Base-by-base conservation (phyloP, 148 eudicot species). In the Chenopodium album region DNA sequence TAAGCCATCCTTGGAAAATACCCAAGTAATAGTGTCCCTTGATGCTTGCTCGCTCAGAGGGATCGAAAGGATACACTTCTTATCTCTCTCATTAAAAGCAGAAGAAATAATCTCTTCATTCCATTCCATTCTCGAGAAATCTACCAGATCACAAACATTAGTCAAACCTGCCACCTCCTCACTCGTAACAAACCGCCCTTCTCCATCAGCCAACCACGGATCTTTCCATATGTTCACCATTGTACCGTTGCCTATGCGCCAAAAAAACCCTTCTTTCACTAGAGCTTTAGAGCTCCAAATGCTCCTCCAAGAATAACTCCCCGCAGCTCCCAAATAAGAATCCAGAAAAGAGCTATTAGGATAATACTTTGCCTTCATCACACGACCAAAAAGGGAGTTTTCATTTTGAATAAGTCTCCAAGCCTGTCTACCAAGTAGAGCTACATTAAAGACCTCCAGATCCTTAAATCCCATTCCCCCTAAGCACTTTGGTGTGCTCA, bases 301-400 rank as follows among this genome's bases (percentile, higher is more conserved):
- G 0, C 66, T 20, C 2, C 66, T 4, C 66, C 66, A 63, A 63
- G 29, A 20, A 7, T 19, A 63, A 0, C 23, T 63, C 0, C 9
- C 6, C 0, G 0, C 9, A 0, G 2, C 0, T 0, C 29, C 66
- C 7, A 0, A 8, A 20, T 0, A 63, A 3, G 66, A 4, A 0
- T 20, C 26, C 0, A 63, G 9, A 1, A 63, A 20, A 6, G 20
- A n/a, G 4, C 66, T 7, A 5, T 63, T 4, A 0, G 7, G 7
- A 23, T 2, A 63, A 23, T 63, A 63, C 7, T 20, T 63, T 6
- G 9, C 66, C n/a, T 63, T 63, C 26, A n/a, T 63, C 0, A 22
- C 10, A 0, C 23, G 2, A 4, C 66, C 7, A n/a, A 4, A 22
- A 0, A 63, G 26, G 4, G 23, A 2, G 9, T 20, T 4, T 0